Base-by-base conservation (phyloP, 2,329 filamentous ascomycete species). In the Magnaporthales sp. region DNA sequence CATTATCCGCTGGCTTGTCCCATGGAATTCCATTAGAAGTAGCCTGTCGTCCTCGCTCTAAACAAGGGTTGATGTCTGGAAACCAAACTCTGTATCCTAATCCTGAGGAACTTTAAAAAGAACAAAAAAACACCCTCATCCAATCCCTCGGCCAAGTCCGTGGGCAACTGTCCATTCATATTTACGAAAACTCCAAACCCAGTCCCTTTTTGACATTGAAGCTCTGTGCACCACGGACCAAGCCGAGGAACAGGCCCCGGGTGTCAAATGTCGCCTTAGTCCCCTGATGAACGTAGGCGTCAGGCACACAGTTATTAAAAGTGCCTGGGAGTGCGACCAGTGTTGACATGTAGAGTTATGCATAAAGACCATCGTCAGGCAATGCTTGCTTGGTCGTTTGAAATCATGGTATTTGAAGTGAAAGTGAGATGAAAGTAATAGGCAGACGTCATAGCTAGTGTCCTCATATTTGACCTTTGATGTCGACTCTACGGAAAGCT, bases 391-490 rank as follows among this genome's bases (percentile, higher is more conserved):
- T 51, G 38, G 38, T 51, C n/a, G 38, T 51, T 51, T n/a, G 38
- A 51, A 51, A 51, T 51, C n/a, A 51, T 51, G 19, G 38, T n/a
- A 15, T 51, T 51, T 51, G 38, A n/a, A 51, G 38, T 51, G 38
- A 51, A 51, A 51, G 38, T n/a, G 19, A 51, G 9, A 19, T n/a
- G n/a, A 51, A 19, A 51, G n/a, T 51, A 51, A n/a, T 19, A 51
- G 38, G 38, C 30, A 24, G 29, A 64, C n/a, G 10, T 24, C n/a
- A 30, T 38, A 51, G 32, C 32, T 26, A 63, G 31, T 62, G 69
- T 31, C 66, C 72, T 89, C 81, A 95, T 75, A 97, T 96, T 80
- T 98, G 94, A 74, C 94, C 93, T 81, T 98, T 97, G 82, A 98
- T 96, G 80, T 98, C 93, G 82, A 98, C 90, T 75, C 89, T 89